A percentile compares a stretch with the other conserved stretches of the same genome.
phyloP scores from a whole-genome alignment of 192 early-diverging fungal genomes.

The Mortierella antarctica region DNA sequence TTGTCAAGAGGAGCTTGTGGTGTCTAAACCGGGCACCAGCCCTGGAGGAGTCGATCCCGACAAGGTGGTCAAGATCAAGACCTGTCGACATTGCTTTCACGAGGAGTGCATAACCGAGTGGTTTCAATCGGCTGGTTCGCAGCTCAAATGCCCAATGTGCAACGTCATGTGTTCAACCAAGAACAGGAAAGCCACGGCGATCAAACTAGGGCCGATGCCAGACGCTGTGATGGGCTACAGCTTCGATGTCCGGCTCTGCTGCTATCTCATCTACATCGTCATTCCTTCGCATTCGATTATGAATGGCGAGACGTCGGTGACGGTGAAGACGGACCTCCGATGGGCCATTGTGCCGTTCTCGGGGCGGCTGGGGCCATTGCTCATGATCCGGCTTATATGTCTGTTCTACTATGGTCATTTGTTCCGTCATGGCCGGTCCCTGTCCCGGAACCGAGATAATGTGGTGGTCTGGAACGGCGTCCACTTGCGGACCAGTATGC shows the following conservation, averaged over 20 bases:
- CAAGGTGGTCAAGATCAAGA: slow-evolving; percentile 38
- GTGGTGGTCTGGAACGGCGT: slow-evolving; percentile 54
- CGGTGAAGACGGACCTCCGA: slow-evolving; percentile 25
- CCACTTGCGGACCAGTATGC: slow-evolving; percentile 42
- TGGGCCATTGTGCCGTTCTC: slow-evolving; percentile 41
- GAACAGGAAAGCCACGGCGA: neutral
- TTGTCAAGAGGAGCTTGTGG: slow-evolving; percentile 21
- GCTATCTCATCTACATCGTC: slow-evolving; percentile 49
- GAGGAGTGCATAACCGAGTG: slow-evolving; percentile 24
- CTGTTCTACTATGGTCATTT: slow-evolving; percentile 55
- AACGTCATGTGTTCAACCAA: slow-evolving; percentile 31
- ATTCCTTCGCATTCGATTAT: slow-evolving; percentile 30
- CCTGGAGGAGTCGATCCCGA: neutral
- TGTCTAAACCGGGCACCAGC: neutral
- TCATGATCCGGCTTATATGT: slow-evolving; percentile 49
- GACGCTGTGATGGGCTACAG: slow-evolving; percentile 51
- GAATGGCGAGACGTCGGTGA: neutral
- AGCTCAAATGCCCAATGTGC: slow-evolving; percentile 50
- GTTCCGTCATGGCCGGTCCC: slow-evolving; percentile 40
- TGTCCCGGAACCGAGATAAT: slow-evolving; percentile 33
- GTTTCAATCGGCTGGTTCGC: slow-evolving; percentile 27
- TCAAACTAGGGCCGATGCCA: slow-evolving; percentile 50
- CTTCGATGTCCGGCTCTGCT: slow-evolving; percentile 43
- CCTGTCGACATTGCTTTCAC: slow-evolving; percentile 44
- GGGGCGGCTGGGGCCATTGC: slow-evolving; percentile 42